Base-by-base conservation (phyloP, 192 early-diverging fungal species). In the Coemansia sp. region DNA sequence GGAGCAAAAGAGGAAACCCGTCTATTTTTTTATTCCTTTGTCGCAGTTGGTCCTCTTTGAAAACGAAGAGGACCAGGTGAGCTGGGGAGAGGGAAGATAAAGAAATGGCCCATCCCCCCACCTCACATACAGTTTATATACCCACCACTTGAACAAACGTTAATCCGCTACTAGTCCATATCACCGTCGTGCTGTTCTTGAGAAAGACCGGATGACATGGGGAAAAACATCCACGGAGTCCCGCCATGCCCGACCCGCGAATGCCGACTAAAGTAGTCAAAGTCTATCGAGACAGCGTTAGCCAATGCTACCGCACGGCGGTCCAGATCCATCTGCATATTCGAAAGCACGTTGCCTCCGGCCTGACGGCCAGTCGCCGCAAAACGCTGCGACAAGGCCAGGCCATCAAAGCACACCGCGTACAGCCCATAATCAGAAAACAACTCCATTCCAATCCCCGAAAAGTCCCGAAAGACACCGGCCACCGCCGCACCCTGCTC, bases 351-450 rank as follows among this genome's bases (percentile, higher is more conserved):
- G n/a, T n/a, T n/a, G n/a, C n/a, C n/a, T n/a, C n/a, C n/a, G n/a
- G n/a, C n/a, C n/a, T n/a, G n/a, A n/a, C n/a, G n/a, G 26, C 40
- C 18, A 43, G 26, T 14, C 47, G 18, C 10, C 29, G 47, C 37
- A 47, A 40, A 22, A 16, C 50, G 23, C 19, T 47, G 58, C 0
- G 44, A 48, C 5, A 74, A 26, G 2, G 64, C 57, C 22, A 28
- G 48, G 53, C 36, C 54, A 51, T 90, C 86, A 65, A 88, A 79
- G 27, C 86, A 82, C 20, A 94, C 57, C 0, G 82, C 86, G 51
- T 91, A 91, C 38, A 86, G 78, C 3, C 91, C 91, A 0, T 83
- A 84, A 47, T 94, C 91, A 0, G 91, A 88, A 49, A 94, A 91
- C 19, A 94, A 78, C 72, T 81, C 51, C 30, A 41, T 74, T 5